A percentile compares a stretch with the other conserved stretches of the same genome.
phyloP scores from a whole-genome alignment of 2,329 filamentous ascomycete genomes.

The Pseudodiploospora longispora region DNA sequence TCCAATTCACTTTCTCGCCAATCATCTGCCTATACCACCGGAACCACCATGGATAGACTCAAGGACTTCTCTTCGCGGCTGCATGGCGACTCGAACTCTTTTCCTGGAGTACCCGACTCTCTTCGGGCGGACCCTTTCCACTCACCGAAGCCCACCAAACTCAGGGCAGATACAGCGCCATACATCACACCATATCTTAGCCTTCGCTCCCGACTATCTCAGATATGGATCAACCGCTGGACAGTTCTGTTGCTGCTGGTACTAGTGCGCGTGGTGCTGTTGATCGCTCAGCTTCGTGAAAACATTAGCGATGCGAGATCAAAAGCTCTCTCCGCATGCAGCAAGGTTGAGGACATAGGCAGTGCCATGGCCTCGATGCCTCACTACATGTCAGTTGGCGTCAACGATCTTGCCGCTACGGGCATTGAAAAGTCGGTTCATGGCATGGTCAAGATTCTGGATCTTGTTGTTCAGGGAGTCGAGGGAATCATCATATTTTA shows the following conservation, averaged over 20 bases:
- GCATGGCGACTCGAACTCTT: conserved; percentile 20
- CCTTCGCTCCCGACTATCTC: conserved; percentile 79
- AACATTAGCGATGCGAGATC: conserved; percentile 68
- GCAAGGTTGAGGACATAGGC: conserved; percentile 83
- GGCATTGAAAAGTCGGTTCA: conserved; percentile 74
- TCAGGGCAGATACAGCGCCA: conserved; percentile 50
- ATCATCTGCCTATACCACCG: background rate
- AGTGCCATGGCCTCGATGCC: conserved; percentile 98
- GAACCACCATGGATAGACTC: conserved; percentile 19
- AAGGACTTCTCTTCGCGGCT: conserved; percentile 30
- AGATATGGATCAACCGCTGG: conserved; percentile 98
- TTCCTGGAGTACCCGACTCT: conserved; percentile 30
- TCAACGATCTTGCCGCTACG: conserved; percentile 76
- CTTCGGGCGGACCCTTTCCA: conserved; percentile 30
- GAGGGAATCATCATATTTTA: conserved; percentile 85
- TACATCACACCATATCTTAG: conserved; percentile 86
- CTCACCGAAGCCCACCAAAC: conserved; percentile 22
- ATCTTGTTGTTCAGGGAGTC: conserved; percentile 72
- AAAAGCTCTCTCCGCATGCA: conserved; percentile 83
- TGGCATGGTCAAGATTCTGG: conserved; percentile 70
- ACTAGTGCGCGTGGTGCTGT: conserved; percentile 70
- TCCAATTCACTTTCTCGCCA: too few species aligned
- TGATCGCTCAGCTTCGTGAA: conserved; percentile 62
- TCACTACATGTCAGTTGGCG: conserved; percentile 80
- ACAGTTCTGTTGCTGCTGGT: conserved; percentile 83